These are phyloP conservation scores for Neoboletus subvelutipes DNA, from an alignment of 768 basidiomycete genomes.

Conservation along the genomic window DNA sequence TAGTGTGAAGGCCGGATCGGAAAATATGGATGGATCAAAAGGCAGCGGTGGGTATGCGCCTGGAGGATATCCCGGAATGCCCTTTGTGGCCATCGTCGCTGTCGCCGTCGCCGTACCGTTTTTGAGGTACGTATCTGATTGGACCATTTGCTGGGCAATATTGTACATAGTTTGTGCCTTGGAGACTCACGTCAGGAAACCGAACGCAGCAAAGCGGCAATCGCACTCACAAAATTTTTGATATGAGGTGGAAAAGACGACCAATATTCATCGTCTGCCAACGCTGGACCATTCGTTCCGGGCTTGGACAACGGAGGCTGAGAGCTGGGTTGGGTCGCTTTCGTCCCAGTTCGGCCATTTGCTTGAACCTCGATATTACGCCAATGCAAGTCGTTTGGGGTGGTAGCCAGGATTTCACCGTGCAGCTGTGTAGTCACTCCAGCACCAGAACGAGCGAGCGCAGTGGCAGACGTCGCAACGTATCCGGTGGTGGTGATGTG, in stretches of 20 bases:
- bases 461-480: conserved; percentile 37
- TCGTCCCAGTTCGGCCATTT: conserved; percentile 26
- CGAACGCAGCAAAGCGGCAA: conserved; percentile 22
- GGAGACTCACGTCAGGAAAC: conserved; percentile 33
- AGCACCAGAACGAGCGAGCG: conserved; percentile 32
- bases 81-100: conserved; percentile 34
- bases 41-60: conserved; percentile 44
- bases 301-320: conserved; percentile 24
- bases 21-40: conserved; percentile 53
- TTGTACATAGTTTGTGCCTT: conserved; percentile 66
- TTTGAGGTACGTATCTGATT: conserved; percentile 40
- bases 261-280: conserved; percentile 67
- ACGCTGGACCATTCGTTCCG: conserved; percentile 18
- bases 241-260: conserved; percentile 65
- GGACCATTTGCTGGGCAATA: conserved; percentile 66
- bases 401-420: conserved; percentile 58
- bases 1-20: conserved; percentile 50
- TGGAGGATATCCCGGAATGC: conserved; percentile 40
- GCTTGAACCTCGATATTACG: conserved; percentile 36
- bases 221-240: conserved; percentile 60
- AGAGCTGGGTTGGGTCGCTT: conserved; percentile 16
- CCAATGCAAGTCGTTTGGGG: conserved; percentile 61
- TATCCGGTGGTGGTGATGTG: conserved; percentile 47
- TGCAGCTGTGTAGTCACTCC: conserved; percentile 42
- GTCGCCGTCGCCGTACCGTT: conserved; percentile 33